Evolutionary conservation across 495 filamentous ascomycete genomes (phyloP), one percentile per base, ranked within the genome.

Genomic region (Penicillium turbatum): DNA sequence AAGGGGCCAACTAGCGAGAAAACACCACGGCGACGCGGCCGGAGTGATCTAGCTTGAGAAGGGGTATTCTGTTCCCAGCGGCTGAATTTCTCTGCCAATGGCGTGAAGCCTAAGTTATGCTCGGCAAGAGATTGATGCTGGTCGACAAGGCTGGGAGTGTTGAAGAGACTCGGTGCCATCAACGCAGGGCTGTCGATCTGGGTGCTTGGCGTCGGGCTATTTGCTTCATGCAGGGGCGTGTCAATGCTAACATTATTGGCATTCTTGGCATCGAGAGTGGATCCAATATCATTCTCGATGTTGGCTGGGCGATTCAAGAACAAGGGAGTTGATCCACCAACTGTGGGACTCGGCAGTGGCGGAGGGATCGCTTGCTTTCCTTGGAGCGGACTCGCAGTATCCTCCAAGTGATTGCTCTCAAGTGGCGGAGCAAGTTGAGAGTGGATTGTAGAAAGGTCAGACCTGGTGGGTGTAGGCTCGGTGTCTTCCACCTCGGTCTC

Each of bases 31-130:
- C 63, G 72, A 47, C 60, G 64, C 3, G 66, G 62, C 19, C 65
- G 74, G 52, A 27, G 51, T 39, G 59, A 67, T 53, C 67, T 66
- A 12, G 58, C 61, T 59, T 84, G 77, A 6, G 69, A 65, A 2
- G 79, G 72, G 32, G 74, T 79, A 35, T 60, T 73, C 39, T 82
- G 75, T 50, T 76, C 75, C 85, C 87, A 88, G 5, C 73, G 67
- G 51, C 70, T 77, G 6, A 89, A 65, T 53, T 85, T 79, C 7
- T 75, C 64, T 17, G 83, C 81, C 15, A 89, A 65, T 11, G 84
- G 80, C 3, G 84, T 86, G 42, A 88, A 84, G 13, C 79, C 80
- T 34, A 82, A 50, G 31, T 61, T 39, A 48, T 63, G 40, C 51
- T 66, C 66, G 37, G 57, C 60, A 49, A 61, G 49, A 51, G 63